Conservation (phyloP, 2,329 filamentous ascomycete species). For the Curvularia hawaiiensis region DNA sequence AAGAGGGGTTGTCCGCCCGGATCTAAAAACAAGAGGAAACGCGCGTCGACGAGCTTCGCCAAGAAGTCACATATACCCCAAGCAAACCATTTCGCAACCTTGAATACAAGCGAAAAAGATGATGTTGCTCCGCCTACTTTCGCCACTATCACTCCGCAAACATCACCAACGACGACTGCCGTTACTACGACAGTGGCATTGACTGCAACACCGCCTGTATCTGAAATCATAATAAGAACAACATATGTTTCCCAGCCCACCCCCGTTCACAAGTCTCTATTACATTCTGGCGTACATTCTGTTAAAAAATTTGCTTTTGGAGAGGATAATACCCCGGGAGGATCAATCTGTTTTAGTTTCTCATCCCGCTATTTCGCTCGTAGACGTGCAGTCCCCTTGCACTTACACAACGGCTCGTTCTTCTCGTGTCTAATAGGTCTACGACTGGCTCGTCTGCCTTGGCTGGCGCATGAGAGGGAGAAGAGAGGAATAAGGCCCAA, state of each 20-base stretch:
- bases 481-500: background rate
- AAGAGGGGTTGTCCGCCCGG: conserved; percentile 9
- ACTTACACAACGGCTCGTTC: background rate
- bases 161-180: background rate
- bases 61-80: background rate
- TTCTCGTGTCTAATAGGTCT: background rate
- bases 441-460: background rate
- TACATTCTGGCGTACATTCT: conserved; percentile 14
- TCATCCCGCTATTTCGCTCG: background rate
- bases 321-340: background rate
- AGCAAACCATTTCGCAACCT: background rate
- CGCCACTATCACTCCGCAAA: background rate
- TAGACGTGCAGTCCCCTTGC: background rate
- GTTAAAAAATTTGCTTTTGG: conserved; percentile 17
- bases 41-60: background rate
- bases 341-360: background rate
- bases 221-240: background rate
- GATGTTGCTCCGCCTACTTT: background rate
- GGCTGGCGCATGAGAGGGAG: background rate
- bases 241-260: background rate
- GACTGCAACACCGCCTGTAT: background rate
- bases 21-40: conserved; percentile 9
- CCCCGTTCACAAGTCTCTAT: conserved; percentile 4
- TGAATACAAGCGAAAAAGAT: background rate
- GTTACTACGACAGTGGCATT: background rate